Evolutionary conservation across 768 basidiomycete species (phyloP), one percentile per base, ranked within the genome.

Genomic region (Panellus pusillus): DNA sequence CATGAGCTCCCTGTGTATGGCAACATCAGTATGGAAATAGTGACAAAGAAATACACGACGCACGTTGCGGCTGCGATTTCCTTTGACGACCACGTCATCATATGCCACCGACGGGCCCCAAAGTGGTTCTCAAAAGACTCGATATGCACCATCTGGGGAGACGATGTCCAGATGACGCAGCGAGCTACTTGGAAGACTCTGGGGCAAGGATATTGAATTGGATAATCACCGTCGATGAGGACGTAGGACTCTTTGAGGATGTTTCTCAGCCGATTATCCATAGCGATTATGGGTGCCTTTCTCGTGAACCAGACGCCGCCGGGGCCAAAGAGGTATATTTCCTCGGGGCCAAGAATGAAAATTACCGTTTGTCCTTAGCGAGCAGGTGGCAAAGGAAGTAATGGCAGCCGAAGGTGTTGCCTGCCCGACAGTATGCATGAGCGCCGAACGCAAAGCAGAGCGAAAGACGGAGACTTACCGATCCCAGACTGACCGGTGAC

Each of bases 351-450:
- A 13, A 20, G 24, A 19, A 43, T 2, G 31, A 51, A 51, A 32
- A 51, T 44, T 43, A 51, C 50, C 31, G 50, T n/a, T 32, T 51
- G 17, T 44, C 50, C 50, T 11, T 15, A 36, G 50, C 28, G 18
- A 51, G 42, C 41, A 51, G 50, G 36, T 41, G 50, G 17, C 35
- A 44, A n/a, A 51, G 50, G 40, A 51, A 36, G 36, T 51, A 51
- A 15, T 36, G 36, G n/a, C 40, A 42, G 32, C 28, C 28, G 6
- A 13, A 50, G 19, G 20, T 20, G 4, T 24, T 24, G 24, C 24
- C 24, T 24, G 24, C 24, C 24, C 24, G 24, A 24, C 24, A 24
- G 6, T 24, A 20, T 50, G 19, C 48, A 24, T 50, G 24, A 29
- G 39, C 36, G 24, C n/a, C n/a, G 40, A 24, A 39, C 19, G 9